phyloP scores from a whole-genome alignment of 805 yeast species.

The Pichia paraexigua region DNA sequence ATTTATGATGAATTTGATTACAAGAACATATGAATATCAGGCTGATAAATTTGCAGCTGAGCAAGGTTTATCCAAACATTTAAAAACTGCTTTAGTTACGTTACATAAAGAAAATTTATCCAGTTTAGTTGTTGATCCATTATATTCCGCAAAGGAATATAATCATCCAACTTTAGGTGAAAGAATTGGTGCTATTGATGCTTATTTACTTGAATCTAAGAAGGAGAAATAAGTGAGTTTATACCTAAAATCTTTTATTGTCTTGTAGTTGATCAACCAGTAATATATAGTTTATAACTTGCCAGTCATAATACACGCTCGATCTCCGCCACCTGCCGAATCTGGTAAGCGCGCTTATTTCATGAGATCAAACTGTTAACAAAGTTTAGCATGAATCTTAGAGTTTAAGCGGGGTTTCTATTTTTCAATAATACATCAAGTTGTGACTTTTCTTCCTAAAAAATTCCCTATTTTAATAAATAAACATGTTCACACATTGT shows the following conservation, averaged over 20 bases:
- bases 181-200: slow-evolving; percentile 69
- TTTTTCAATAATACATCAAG: no score
- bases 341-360: slow-evolving; percentile 12
- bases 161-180: slow-evolving; percentile 91
- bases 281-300: no score
- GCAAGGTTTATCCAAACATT: slow-evolving; percentile 60
- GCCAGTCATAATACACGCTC: no score
- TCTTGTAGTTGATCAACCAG: not conserved
- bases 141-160: slow-evolving; percentile 80
- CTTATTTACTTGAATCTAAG: slow-evolving; percentile 15
- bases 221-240: slow-evolving; percentile 13
- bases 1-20: slow-evolving; percentile 58
- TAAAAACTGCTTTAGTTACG: slow-evolving; percentile 65
- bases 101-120: slow-evolving; percentile 75
- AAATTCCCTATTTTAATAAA: not conserved
- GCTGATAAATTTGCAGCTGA: slow-evolving; percentile 83
- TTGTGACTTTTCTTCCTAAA: no score
- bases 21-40: slow-evolving; percentile 86
- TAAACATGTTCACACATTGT: not conserved
- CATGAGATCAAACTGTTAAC: not conserved
- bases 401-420: not conserved
- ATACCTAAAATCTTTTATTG: not conserved
- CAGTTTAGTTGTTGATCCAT: slow-evolving; percentile 82
- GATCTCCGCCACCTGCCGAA: slow-evolving; percentile 1
- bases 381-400: not conserved